A percentile compares a stretch with the other conserved stretches of the same genome.
These are phyloP conservation scores for Aspergillus kassunensis DNA, from an alignment of 495 filamentous ascomycete genomes.

Conservation along the genomic window DNA sequence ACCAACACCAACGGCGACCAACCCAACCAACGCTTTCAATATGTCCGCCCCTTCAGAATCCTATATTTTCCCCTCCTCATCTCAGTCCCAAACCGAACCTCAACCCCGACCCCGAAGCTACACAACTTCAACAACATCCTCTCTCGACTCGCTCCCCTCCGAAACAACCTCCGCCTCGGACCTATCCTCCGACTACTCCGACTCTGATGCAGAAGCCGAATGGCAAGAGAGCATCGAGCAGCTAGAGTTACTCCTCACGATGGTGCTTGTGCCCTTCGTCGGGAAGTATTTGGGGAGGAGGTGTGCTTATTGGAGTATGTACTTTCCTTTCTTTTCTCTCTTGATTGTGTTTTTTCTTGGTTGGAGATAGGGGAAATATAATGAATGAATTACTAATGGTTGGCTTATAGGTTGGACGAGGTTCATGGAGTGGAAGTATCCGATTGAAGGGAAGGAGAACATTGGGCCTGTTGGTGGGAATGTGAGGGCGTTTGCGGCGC, in stretches of 20 bases:
- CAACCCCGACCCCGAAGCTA: conserved; percentile 35
- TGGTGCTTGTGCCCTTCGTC: conserved; percentile 88
- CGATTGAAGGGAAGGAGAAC: conserved; percentile 59
- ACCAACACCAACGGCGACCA: background rate
- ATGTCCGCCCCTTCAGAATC: conserved; percentile 27
- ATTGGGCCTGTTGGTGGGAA: conserved; percentile 53
- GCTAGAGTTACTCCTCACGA: conserved; percentile 82
- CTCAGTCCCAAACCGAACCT: no score
- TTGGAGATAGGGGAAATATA: background rate
- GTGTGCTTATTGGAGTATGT: conserved; percentile 92
- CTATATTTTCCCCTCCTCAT: conserved; percentile 41
- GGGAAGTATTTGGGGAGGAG: conserved; percentile 91
- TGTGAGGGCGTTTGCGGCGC: conserved; percentile 62
- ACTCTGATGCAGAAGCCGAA: conserved; percentile 82
- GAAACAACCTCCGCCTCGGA: conserved; percentile 59
- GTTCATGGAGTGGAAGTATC: conserved; percentile 77
- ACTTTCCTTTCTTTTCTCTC: background rate
- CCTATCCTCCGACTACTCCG: conserved; percentile 30
- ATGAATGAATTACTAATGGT: no score
- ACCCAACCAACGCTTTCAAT: background rate
- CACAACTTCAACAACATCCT: conserved; percentile 45
- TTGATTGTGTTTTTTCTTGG: background rate
- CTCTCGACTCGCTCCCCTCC: conserved; percentile 76
- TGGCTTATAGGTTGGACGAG: conserved; percentile 59
- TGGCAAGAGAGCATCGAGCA: conserved; percentile 94